Percentiles rank a stretch among this genome's conserved stretches.
Conservation (phyloP, 2,329 filamentous ascomycete genomes). For the Mycogone perniciosa region DNA sequence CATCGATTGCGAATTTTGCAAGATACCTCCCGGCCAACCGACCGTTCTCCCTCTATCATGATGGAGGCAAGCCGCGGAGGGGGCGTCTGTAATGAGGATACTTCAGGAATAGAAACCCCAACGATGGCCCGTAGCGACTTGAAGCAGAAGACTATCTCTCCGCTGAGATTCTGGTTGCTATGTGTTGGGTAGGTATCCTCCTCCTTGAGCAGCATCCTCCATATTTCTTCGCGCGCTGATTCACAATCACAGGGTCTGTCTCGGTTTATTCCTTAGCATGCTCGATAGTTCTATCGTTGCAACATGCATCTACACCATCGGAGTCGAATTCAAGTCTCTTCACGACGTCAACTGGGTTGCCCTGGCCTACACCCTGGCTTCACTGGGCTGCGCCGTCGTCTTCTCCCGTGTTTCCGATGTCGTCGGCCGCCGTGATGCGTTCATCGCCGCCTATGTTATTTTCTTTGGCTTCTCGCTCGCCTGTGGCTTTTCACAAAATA, state of each 20-base stretch:
- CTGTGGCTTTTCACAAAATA: slow-evolving; percentile 13
- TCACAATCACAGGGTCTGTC: neutral
- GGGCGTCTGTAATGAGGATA: too few relatives aligned
- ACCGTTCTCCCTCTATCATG: too few relatives aligned
- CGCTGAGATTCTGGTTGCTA: too few relatives aligned
- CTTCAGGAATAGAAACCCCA: too few relatives aligned
- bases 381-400: slow-evolving; percentile 16
- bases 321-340: neutral
- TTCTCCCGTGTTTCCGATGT: slow-evolving; percentile 16
- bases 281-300: neutral
- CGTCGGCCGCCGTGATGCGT: slow-evolving; percentile 13
- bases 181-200: too few relatives aligned
- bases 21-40: too few relatives aligned
- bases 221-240: too few relatives aligned
- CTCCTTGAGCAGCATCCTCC: too few relatives aligned
- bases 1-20: too few relatives aligned
- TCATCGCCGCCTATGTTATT: slow-evolving; percentile 12
- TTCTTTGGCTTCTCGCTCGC: slow-evolving; percentile 17
- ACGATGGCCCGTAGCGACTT: too few relatives aligned
- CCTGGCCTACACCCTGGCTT: neutral
- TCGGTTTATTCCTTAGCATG: neutral
- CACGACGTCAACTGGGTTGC: neutral
- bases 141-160: too few relatives aligned
- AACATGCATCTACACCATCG: neutral
- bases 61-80: too few relatives aligned